These are phyloP conservation scores for Diaporthe caulivora DNA, from an alignment of 2,329 filamentous ascomycete species.

Conservation along the genomic window DNA sequence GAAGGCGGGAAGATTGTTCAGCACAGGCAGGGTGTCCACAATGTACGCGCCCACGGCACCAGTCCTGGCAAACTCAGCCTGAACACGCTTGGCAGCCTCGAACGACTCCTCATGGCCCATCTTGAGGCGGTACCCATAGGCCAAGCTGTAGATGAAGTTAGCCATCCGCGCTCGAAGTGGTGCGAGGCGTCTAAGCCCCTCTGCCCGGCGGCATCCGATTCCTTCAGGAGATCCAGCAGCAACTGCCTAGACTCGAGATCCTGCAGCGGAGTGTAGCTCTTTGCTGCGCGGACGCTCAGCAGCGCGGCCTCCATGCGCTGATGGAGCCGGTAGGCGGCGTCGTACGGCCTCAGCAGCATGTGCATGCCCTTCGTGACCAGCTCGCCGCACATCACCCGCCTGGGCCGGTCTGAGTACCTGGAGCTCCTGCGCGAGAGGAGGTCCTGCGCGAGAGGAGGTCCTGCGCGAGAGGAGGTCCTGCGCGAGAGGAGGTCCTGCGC, in stretches of 20 bases:
- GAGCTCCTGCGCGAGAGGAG: background rate
- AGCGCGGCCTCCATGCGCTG: background rate
- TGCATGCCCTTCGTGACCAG: background rate
- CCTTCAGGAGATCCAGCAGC: background rate
- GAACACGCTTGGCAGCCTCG: background rate
- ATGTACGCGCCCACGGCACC: constrained; percentile 45
- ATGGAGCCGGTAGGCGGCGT: background rate
- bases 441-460: background rate
- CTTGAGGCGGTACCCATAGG: background rate
- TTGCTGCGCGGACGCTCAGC: background rate
- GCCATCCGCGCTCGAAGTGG: constrained; percentile 5
- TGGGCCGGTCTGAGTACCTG: background rate
- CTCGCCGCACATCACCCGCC: background rate
- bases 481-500: background rate
- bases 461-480: background rate
- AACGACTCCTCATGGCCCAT: constrained; percentile 13
- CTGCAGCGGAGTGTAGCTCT: background rate
- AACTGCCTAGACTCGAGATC: background rate
- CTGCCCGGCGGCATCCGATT: background rate
- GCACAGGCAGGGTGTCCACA: constrained; percentile 47
- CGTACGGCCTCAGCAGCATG: background rate
- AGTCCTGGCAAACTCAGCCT: constrained; percentile 45
- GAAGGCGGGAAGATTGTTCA: constrained; percentile 45
- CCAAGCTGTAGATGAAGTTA: background rate
- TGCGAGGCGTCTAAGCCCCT: background rate